phyloP scores from a whole-genome alignment of 1,284 basidiomycete species.

The Schizophyllum amplum region DNA sequence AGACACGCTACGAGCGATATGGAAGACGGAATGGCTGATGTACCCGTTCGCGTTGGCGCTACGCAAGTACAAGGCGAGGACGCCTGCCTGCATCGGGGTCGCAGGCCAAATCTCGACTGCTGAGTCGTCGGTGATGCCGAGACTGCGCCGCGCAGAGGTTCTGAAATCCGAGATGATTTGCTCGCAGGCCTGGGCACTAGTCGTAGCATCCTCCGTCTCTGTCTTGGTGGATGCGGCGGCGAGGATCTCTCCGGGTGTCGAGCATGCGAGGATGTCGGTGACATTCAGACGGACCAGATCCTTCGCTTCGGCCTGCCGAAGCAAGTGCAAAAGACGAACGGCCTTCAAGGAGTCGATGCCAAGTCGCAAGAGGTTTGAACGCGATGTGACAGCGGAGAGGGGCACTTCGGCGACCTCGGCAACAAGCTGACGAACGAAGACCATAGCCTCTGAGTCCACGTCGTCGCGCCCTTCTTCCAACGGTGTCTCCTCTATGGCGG shows the following conservation, averaged over 20 bases:
- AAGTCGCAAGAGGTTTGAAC: neutral
- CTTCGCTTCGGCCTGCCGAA: neutral
- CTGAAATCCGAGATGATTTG: slow-evolving; percentile 2
- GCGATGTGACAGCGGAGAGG: neutral
- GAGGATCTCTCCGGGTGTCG: neutral
- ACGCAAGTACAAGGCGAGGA: slow-evolving; percentile 6
- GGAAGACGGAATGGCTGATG: slow-evolving; percentile 7
- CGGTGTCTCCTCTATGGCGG: neutral
- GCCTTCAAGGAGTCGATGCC: neutral
- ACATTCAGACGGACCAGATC: neutral
- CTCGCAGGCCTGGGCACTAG: neutral
- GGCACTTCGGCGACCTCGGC: neutral
- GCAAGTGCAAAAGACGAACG: neutral
- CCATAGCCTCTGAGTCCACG: neutral
- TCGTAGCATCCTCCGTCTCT: neutral
- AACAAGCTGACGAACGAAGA: neutral
- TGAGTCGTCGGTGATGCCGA: slow-evolving; percentile 1
- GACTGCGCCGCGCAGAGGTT: slow-evolving; percentile 1
- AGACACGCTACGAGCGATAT: neutral
- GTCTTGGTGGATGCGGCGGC: neutral
- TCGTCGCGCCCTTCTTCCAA: neutral
- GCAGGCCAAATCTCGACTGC: slow-evolving; percentile 5
- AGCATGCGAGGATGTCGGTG: neutral
- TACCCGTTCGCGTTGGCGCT: slow-evolving; percentile 1
- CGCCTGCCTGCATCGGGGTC: slow-evolving; percentile 8